phyloP scores from a whole-genome alignment of 768 basidiomycete species.

The Gloeophyllum trabeum region DNA sequence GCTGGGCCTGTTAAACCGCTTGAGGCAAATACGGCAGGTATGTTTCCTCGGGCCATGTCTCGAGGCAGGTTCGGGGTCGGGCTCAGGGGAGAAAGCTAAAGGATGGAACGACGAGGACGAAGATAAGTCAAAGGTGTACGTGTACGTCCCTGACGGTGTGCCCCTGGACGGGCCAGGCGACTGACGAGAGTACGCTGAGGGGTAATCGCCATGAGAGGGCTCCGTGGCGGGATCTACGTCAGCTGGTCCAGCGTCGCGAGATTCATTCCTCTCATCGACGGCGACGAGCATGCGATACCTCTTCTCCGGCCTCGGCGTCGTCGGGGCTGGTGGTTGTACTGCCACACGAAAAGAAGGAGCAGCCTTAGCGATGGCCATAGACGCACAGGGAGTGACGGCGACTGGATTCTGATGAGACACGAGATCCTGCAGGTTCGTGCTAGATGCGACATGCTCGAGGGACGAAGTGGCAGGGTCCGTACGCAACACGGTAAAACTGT shows the following conservation, averaged over 20 bases:
- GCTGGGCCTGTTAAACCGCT: slow-evolving; percentile 60
- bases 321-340: background rate
- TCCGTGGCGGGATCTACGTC: too few species aligned
- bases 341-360: background rate
- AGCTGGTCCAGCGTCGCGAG: too few species aligned
- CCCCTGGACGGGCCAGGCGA: too few species aligned
- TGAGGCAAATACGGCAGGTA: slow-evolving; percentile 35
- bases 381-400: too few species aligned
- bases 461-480: background rate
- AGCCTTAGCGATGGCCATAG: background rate
- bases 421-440: background rate
- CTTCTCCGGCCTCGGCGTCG: too few species aligned
- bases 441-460: background rate
- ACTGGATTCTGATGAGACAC: background rate
- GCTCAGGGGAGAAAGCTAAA: background rate
- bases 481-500: background rate
- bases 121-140: background rate
- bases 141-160: background rate
- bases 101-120: background rate
- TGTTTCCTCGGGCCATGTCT: slow-evolving; percentile 16
- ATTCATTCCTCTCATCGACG: too few species aligned
- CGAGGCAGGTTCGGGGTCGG: too few species aligned
- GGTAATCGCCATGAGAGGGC: too few species aligned
- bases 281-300: too few species aligned
- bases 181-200: too few species aligned